Conservation (phyloP, 805 yeast species). For the Metschnikowia similis region DNA sequence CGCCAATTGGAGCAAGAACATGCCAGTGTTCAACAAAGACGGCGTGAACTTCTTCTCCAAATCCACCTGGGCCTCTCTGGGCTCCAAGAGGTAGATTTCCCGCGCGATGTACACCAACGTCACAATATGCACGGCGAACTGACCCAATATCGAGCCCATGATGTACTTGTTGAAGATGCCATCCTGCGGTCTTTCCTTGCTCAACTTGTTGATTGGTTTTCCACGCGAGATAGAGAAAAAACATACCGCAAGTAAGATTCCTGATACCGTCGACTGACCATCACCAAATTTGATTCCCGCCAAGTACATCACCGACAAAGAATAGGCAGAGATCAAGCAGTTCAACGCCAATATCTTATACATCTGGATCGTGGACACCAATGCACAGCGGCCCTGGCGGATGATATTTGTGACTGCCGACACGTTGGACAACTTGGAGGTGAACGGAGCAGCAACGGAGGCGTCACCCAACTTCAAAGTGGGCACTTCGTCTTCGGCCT, state of each 20-base stretch:
- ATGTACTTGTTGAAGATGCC: constrained; percentile 93
- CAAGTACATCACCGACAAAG: constrained; percentile 85
- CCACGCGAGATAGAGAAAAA: constrained; percentile 94
- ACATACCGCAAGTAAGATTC: constrained; percentile 85
- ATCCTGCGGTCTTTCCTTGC: constrained; percentile 94
- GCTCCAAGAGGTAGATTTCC: constrained; percentile 84
- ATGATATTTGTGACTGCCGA: constrained; percentile 88
- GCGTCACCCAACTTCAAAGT: constrained; percentile 95
- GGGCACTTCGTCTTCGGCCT: constrained; percentile 80
- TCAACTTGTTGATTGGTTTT: constrained; percentile 79
- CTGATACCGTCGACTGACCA: constrained; percentile 96
- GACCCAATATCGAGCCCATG: constrained; percentile 97
- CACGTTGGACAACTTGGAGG: constrained; percentile 89
- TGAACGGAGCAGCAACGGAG: constrained; percentile 98
- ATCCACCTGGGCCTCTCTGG: constrained; percentile 87
- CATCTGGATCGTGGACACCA: constrained; percentile 97
- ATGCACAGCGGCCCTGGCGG: constrained; percentile 97
- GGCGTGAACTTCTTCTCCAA: constrained; percentile 86
- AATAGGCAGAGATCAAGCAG: constrained; percentile 94
- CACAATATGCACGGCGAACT: constrained; percentile 86
- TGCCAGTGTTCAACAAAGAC: constrained; percentile 90
- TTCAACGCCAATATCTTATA: constrained; percentile 95
- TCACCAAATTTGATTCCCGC: constrained; percentile 99
- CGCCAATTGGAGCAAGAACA: constrained; percentile 87
- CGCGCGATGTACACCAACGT: constrained; percentile 78